Evolutionary conservation across 1,284 basidiomycete genomes (phyloP).

Genomic region (Tilletiopsis washingtonensis): DNA sequence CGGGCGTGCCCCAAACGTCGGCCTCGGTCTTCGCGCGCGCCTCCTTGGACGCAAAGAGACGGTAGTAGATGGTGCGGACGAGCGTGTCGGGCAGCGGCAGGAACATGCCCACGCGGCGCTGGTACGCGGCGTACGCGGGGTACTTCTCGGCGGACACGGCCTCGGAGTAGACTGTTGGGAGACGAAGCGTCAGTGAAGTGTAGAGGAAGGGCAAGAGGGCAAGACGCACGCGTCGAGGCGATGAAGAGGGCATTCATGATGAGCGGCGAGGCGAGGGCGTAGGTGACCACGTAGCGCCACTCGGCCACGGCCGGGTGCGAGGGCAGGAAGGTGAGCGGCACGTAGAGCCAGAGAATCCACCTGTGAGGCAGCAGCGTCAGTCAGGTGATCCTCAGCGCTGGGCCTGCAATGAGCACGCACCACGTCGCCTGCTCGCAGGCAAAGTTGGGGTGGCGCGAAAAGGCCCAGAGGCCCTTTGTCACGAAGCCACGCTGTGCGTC

Average conservation of each 20-base stretch:
- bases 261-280: slow-evolving; percentile 27
- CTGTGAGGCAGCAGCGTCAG: neutral
- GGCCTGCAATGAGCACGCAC: slow-evolving; percentile 1
- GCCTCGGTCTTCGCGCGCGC: slow-evolving; percentile 19
- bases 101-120: slow-evolving; percentile 75
- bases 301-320: slow-evolving; percentile 53
- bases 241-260: slow-evolving; percentile 35
- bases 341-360: slow-evolving; percentile 56
- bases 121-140: slow-evolving; percentile 66
- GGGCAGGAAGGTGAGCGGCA: slow-evolving; percentile 50
- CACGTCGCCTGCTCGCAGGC: slow-evolving; percentile 76
- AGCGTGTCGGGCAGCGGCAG: slow-evolving; percentile 54
- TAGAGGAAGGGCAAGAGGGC: too few species aligned
- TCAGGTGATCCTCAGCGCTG: neutral
- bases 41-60: slow-evolving; percentile 17
- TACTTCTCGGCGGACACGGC: slow-evolving; percentile 70
- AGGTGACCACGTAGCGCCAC: slow-evolving; percentile 33
- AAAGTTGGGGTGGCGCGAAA: slow-evolving; percentile 84
- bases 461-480: slow-evolving; percentile 75
- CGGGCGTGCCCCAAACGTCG: slow-evolving; percentile 28
- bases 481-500: slow-evolving; percentile 75
- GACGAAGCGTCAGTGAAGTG: too few species aligned
- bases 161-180: slow-evolving; percentile 70
- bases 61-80: slow-evolving; percentile 44
- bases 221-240: slow-evolving; percentile 20